phyloP scores from a whole-genome alignment of 306 rosid genomes.

The Glycyrrhiza uralensis region DNA sequence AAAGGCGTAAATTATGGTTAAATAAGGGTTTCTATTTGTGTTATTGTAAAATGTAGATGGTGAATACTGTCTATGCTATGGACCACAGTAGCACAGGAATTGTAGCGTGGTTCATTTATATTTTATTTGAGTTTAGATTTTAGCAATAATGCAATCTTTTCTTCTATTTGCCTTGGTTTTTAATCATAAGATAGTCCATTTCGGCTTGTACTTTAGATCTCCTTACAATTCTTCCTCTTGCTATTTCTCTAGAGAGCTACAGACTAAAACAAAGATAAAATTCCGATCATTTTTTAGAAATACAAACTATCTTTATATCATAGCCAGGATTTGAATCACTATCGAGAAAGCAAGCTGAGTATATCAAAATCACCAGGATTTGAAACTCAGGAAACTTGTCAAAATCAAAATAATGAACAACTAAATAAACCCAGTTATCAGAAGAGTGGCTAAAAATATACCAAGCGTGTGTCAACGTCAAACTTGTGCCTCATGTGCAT shows the following conservation, averaged over 20 bases:
- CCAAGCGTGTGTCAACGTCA: conserved; percentile 93
- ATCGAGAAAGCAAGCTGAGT: no score
- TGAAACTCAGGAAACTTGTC: background rate
- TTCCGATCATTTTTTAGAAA: no score
- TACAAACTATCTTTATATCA: no score
- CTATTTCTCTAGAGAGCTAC: background rate
- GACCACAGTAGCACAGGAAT: background rate
- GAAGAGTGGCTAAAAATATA: conserved; percentile 36
- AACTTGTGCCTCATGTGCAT: conserved; percentile 99
- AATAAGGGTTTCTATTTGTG: background rate
- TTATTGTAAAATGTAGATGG: background rate
- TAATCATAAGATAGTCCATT: background rate
- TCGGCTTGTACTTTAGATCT: background rate
- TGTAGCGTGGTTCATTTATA: background rate
- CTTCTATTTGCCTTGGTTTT: background rate
- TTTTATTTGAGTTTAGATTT: background rate
- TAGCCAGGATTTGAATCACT: no score
- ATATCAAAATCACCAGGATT: background rate
- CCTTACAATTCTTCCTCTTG: background rate
- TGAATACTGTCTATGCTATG: background rate
- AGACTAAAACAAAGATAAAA: no score
- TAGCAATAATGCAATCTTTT: background rate
- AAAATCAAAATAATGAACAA: background rate
- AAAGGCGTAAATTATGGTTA: background rate
- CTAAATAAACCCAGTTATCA: background rate